Percentiles rank a stretch among this genome's conserved stretches.
These are phyloP conservation scores for Odonthalia washingtoniensis DNA, from an alignment of 31 red algal species.

Conservation along the genomic window DNA sequence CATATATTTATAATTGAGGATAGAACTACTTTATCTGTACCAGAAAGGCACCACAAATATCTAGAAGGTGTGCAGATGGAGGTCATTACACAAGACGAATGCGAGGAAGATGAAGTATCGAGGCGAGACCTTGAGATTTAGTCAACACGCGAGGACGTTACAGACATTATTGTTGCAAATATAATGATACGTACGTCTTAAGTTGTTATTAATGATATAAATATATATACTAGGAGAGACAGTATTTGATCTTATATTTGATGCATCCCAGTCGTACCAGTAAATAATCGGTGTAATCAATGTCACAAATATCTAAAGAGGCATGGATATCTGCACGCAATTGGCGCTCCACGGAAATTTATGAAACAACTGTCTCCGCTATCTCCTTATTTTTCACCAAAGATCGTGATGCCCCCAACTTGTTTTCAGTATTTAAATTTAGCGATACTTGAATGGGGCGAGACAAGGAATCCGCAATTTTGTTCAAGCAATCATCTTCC, in stretches of 20 bases:
- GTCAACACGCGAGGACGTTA: too few species aligned
- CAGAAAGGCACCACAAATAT: neutral
- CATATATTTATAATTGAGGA: slow-evolving; percentile 40
- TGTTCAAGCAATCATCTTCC: neutral
- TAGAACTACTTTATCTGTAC: neutral
- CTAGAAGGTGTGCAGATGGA: neutral
- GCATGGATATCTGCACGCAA: neutral
- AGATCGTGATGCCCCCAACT: neutral
- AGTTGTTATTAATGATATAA: neutral
- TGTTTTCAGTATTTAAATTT: neutral
- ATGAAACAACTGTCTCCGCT: too few species aligned
- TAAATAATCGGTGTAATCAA: neutral
- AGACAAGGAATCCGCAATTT: neutral
- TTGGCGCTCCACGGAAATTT: too few species aligned
- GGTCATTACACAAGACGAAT: too few species aligned
- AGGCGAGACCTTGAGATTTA: slow-evolving; percentile 1
- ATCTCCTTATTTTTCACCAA: neutral
- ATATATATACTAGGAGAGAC: neutral
- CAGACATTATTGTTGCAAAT: neutral
- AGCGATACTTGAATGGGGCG: neutral
- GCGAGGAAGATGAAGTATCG: neutral
- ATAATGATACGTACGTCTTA: neutral
- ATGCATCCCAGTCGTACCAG: neutral
- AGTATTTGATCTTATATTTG: neutral
- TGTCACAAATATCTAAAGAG: neutral